Evolutionary conservation across 768 basidiomycete genomes (phyloP).

Genomic region (Amanita exitialis): DNA sequence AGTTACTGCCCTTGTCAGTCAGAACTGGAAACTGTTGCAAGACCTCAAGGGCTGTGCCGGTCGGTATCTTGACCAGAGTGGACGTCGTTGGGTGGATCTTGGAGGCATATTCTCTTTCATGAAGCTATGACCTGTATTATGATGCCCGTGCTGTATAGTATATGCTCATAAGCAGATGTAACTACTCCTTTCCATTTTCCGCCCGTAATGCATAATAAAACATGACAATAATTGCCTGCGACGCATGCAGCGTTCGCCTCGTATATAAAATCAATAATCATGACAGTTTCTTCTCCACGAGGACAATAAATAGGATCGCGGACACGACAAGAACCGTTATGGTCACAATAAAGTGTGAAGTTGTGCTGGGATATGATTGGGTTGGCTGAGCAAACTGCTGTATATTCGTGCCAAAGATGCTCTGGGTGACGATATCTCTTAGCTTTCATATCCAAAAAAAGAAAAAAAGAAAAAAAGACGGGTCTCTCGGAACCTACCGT

Average conservation of each 20-base stretch:
- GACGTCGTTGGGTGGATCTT: slow-evolving; percentile 85
- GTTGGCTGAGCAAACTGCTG: not conserved
- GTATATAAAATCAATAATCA: too few relatives aligned
- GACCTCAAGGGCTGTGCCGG: slow-evolving; percentile 50
- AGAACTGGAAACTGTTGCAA: slow-evolving; percentile 42
- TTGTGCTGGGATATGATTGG: not conserved
- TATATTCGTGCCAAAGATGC: not conserved
- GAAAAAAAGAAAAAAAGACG: not conserved
- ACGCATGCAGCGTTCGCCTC: too few relatives aligned
- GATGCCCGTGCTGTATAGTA: too few relatives aligned
- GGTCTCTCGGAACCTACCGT: too few relatives aligned
- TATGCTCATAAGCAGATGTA: too few relatives aligned
- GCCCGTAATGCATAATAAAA: too few relatives aligned
- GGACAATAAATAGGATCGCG: too few relatives aligned
- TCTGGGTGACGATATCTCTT: not conserved
- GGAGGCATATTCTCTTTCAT: slow-evolving; percentile 73
- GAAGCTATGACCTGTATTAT: slow-evolving; percentile 32
- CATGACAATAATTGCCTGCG: too few relatives aligned
- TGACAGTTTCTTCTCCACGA: too few relatives aligned
- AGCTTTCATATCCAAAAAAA: not conserved
- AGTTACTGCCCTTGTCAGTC: slow-evolving; percentile 34
- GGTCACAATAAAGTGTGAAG: not conserved
- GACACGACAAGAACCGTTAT: not conserved
- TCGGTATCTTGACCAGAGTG: slow-evolving; percentile 80
- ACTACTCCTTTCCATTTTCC: too few relatives aligned